Conservation (phyloP, 2,329 filamentous ascomycete species). For the Oidium heveae region DNA sequence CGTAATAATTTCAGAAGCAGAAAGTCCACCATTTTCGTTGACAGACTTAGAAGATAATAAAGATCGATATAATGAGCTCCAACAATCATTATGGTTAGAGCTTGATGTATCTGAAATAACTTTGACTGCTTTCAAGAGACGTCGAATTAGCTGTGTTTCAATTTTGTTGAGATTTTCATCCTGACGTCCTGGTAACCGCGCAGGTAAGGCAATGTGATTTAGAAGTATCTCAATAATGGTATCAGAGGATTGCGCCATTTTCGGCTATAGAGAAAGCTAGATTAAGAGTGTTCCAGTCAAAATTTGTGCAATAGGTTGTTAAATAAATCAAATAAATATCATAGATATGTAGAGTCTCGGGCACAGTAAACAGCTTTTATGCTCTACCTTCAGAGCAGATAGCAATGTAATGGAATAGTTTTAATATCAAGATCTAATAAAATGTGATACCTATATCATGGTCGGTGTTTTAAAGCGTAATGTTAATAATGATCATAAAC, state of each 20-base stretch:
- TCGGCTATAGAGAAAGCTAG: background rate
- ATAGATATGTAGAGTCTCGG: too few relatives aligned
- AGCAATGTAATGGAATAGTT: too few relatives aligned
- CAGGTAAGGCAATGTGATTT: constrained; percentile 20
- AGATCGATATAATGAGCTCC: background rate
- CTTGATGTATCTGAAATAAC: background rate
- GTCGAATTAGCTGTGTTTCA: background rate
- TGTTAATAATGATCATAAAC: too few relatives aligned
- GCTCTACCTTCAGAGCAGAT: too few relatives aligned
- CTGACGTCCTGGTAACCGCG: constrained; percentile 15
- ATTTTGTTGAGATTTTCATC: constrained; percentile 14
- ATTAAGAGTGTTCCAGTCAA: too few relatives aligned
- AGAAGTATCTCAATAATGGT: constrained; percentile 10
- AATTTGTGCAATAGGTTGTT: too few relatives aligned
- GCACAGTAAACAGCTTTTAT: too few relatives aligned
- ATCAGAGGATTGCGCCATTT: background rate
- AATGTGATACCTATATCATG: too few relatives aligned
- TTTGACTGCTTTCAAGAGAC: background rate
- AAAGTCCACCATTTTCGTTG: background rate
- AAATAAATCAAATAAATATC: too few relatives aligned
- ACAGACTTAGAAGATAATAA: background rate
- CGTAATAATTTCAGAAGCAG: background rate
- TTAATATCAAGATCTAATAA: too few relatives aligned
- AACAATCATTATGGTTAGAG: background rate
- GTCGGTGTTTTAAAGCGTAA: too few relatives aligned